phyloP scores from a whole-genome alignment of 2,329 filamentous ascomycete species.

The Pestalotiopsis sp. region DNA sequence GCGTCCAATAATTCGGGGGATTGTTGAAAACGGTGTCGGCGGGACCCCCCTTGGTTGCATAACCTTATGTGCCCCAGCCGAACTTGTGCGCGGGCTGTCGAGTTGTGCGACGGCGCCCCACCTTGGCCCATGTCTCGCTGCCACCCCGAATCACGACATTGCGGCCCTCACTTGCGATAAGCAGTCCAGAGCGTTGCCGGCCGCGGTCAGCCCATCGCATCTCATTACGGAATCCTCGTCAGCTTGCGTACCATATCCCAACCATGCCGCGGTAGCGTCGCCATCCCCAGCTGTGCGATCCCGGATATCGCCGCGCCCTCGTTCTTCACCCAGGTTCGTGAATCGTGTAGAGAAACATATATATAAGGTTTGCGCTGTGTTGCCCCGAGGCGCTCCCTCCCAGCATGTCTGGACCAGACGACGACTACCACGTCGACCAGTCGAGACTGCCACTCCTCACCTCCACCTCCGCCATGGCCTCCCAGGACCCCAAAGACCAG shows the following conservation, averaged over 20 bases:
- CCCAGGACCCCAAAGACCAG: constrained; percentile 4
- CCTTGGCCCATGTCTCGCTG: not conserved
- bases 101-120: not conserved
- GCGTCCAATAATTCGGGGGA: constrained; percentile 5
- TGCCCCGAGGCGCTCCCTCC: not conserved
- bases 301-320: not conserved
- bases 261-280: constrained; percentile 3
- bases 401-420: not conserved
- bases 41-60: not conserved
- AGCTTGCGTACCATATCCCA: constrained; percentile 3
- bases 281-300: not conserved
- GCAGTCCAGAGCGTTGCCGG: constrained; percentile 1
- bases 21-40: constrained; percentile 1
- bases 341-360: not conserved
- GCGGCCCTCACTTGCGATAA: constrained; percentile 5
- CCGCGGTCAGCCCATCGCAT: not conserved
- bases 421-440: not conserved
- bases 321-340: not conserved
- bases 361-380: constrained; percentile 6
- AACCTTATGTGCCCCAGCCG: not conserved
- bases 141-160: constrained; percentile 4
- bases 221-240: constrained; percentile 11
- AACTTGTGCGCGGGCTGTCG: not conserved
- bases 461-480: not conserved
- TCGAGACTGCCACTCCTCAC: constrained; percentile 1